phyloP scores from a whole-genome alignment of 2,329 filamentous ascomycete species.

The Fusarium sp. region DNA sequence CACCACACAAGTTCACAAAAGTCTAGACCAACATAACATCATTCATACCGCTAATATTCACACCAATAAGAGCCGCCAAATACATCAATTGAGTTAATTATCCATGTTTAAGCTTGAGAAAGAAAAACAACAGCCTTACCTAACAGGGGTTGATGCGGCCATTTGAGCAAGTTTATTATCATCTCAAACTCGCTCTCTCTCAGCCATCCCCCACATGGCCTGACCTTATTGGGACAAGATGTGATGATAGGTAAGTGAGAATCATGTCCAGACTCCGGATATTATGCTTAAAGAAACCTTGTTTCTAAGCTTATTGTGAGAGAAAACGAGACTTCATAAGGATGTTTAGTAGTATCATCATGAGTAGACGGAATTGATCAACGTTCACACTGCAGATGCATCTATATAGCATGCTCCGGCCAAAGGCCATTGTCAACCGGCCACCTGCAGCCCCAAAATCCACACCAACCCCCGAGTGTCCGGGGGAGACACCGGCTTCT shows the following conservation, averaged over 20 bases:
- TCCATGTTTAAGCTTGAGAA: background rate
- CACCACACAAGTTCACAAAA: background rate
- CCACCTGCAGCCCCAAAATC: constrained; percentile 22
- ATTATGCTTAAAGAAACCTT: background rate
- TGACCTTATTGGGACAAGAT: background rate
- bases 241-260: background rate
- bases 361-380: background rate
- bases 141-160: constrained; percentile 44
- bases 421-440: background rate
- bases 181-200: constrained; percentile 26
- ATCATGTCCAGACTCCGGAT: background rate
- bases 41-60: background rate
- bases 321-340: background rate
- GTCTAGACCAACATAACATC: background rate
- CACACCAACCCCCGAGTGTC: constrained; percentile 31
- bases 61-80: background rate
- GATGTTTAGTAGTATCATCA: no score
- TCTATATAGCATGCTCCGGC: background rate
- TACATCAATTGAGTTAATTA: background rate
- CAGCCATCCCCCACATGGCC: constrained; percentile 24
- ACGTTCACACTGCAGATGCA: background rate
- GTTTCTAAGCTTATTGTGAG: background rate
- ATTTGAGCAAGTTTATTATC: constrained; percentile 56
- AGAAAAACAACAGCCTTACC: background rate
- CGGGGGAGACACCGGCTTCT: constrained; percentile 13